phyloP scores from a whole-genome alignment of 2,329 filamentous ascomycete genomes.

The Colletotrichum orchidophilum region DNA sequence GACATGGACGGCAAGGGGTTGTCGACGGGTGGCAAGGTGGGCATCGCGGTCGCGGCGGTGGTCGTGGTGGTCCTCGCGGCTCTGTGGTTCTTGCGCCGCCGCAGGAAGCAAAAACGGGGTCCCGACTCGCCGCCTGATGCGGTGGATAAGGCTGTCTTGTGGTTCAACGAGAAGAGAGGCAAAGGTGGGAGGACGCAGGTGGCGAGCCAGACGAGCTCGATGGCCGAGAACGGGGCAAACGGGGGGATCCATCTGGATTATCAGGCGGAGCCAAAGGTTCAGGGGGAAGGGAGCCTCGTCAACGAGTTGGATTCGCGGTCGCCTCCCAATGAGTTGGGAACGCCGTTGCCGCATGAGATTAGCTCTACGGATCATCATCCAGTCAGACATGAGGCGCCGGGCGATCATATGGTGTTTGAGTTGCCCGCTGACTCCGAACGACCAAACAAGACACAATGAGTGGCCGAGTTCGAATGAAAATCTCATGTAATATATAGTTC shows the following conservation, averaged over 20 bases:
- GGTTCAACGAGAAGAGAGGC: not conserved
- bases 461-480: not conserved
- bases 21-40: not conserved
- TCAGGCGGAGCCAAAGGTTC: not conserved
- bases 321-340: not conserved
- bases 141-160: not conserved
- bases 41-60: not conserved
- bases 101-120: not conserved
- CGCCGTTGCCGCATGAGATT: not conserved
- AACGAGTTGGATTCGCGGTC: not conserved
- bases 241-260: not conserved
- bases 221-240: not conserved
- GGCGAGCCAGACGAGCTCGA: not conserved
- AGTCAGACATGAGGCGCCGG: not conserved
- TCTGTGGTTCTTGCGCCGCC: not conserved
- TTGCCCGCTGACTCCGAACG: not conserved
- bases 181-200: not conserved
- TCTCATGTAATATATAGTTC: not conserved
- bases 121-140: not conserved
- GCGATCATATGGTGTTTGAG: not conserved
- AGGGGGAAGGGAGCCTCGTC: not conserved
- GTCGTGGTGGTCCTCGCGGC: not conserved
- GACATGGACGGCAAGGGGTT: not conserved
- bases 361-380: not conserved
- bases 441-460: not conserved